A percentile compares a stretch with the other conserved stretches of the same genome.
phyloP scores from a whole-genome alignment of 2,329 filamentous ascomycete genomes.

The Drechmeria coniospora region DNA sequence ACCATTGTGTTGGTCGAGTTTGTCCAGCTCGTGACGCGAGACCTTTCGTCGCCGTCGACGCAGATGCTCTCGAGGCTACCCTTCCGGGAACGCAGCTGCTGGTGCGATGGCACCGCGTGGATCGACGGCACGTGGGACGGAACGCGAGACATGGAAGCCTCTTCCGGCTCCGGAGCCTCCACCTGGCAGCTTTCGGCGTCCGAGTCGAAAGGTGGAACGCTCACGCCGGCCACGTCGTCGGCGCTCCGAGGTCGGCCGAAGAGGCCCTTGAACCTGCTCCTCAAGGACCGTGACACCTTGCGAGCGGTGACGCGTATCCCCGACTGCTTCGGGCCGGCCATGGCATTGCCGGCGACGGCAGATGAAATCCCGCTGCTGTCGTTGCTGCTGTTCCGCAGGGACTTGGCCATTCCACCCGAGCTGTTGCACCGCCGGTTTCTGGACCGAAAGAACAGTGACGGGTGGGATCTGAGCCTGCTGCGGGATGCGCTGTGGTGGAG shows the following conservation, averaged over 20 bases:
- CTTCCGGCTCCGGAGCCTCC: constrained; percentile 20
- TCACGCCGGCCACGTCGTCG: constrained; percentile 3
- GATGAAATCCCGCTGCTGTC: constrained; percentile 18
- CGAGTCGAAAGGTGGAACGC: constrained; percentile 5
- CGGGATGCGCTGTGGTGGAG: constrained; percentile 19
- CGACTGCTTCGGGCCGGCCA: constrained; percentile 11
- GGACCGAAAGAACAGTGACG: constrained; percentile 28
- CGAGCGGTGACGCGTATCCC: constrained; percentile 36
- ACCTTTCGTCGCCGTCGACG: constrained; percentile 35
- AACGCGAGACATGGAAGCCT: constrained; percentile 31
- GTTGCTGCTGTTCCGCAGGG: constrained; percentile 32
- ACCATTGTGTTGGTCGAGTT: constrained; percentile 44
- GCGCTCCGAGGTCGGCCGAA: constrained; percentile 14
- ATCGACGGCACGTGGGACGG: constrained; percentile 33
- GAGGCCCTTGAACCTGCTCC: constrained; percentile 38
- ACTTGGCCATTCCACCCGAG: constrained; percentile 27
- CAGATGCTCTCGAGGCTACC: constrained; percentile 37
- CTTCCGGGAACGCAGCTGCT: constrained; percentile 33
- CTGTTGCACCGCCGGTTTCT: constrained; percentile 19
- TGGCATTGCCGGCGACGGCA: constrained; percentile 11
- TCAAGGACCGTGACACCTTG: constrained; percentile 47
- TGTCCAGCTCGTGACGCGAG: constrained; percentile 59
- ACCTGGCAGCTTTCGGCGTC: constrained; percentile 16
- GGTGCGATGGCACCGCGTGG: constrained; percentile 28
- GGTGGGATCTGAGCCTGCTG: constrained; percentile 20